Conservation (phyloP, 2,329 filamentous ascomycete species). For the Hypoxylon sp. region DNA sequence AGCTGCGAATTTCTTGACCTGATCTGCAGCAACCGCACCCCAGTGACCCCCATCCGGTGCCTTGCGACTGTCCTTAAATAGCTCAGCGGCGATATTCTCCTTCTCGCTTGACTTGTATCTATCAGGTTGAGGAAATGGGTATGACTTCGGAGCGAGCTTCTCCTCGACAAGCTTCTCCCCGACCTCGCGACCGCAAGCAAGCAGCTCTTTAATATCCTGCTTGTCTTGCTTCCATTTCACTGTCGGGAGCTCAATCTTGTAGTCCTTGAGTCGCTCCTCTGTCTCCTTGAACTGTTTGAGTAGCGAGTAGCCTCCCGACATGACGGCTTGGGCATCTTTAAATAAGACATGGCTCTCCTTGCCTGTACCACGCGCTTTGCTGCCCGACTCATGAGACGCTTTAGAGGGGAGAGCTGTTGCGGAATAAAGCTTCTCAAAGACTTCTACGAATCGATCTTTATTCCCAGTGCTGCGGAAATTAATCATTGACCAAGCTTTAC, state of each 20-base stretch:
- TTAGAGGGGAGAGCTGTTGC: background rate
- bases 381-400: background rate
- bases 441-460: slow-evolving; percentile 24
- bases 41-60: slow-evolving; percentile 46
- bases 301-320: slow-evolving; percentile 48
- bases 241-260: slow-evolving; percentile 48
- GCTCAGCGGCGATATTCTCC: slow-evolving; percentile 49
- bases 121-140: slow-evolving; percentile 36
- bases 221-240: slow-evolving; percentile 56
- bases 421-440: slow-evolving; percentile 44
- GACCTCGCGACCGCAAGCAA: slow-evolving; percentile 53
- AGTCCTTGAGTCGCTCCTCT: slow-evolving; percentile 48
- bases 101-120: slow-evolving; percentile 45
- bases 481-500: background rate
- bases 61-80: slow-evolving; percentile 53
- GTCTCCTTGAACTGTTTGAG: slow-evolving; percentile 52
- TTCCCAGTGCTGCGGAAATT: slow-evolving; percentile 32
- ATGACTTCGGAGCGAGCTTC: slow-evolving; percentile 44
- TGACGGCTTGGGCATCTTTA: slow-evolving; percentile 44
- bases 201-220: slow-evolving; percentile 52
- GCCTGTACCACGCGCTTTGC: slow-evolving; percentile 5
- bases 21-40: slow-evolving; percentile 50
- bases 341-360: slow-evolving; percentile 50
- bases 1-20: slow-evolving; percentile 46
- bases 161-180: slow-evolving; percentile 53